Percentiles rank a stretch among this genome's conserved stretches.
Conservation (phyloP, 169 alveolate genomes). For the Cryptosporidium sp. region DNA sequence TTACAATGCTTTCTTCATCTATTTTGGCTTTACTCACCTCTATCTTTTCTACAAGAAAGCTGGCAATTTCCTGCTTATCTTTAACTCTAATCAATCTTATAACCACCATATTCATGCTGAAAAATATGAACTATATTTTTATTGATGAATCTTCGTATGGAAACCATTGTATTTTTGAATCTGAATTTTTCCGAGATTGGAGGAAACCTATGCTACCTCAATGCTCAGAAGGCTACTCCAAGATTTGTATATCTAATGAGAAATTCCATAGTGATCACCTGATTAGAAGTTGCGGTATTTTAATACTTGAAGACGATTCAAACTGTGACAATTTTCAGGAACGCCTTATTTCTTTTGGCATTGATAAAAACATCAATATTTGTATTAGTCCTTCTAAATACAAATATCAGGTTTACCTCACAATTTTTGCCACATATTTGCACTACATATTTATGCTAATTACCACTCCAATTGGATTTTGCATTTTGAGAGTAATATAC, state of each 20-base stretch:
- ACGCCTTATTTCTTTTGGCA: not conserved
- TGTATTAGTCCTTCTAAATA: conserved; percentile 9
- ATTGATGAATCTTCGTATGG: conserved; percentile 17
- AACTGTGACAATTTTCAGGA: conserved; percentile 14
- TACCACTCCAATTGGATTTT: conserved; percentile 39
- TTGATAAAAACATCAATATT: conserved; percentile 12
- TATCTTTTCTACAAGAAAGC: conserved; percentile 19
- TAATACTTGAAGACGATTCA: conserved; percentile 5
- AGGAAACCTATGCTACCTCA: conserved; percentile 24
- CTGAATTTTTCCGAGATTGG: conserved; percentile 33
- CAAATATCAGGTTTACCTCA: not conserved
- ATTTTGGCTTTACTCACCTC: conserved; percentile 16
- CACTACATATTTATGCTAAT: conserved; percentile 44
- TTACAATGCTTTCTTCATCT: conserved; percentile 21
- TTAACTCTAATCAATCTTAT: conserved; percentile 19
- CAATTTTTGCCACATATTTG: not conserved
- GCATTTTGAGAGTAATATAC: conserved; percentile 41
- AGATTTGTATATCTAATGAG: conserved; percentile 38
- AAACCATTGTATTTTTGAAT: conserved; percentile 39
- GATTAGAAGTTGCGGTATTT: conserved; percentile 15
- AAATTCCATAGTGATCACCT: conserved; percentile 1
- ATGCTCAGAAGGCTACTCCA: conserved; percentile 22
- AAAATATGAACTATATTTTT: not conserved
- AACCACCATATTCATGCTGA: not conserved
- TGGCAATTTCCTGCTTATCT: conserved; percentile 49